These are phyloP conservation scores for Schwanniomyces polymorphus DNA, from an alignment of 805 yeast genomes.

Conservation along the genomic window DNA sequence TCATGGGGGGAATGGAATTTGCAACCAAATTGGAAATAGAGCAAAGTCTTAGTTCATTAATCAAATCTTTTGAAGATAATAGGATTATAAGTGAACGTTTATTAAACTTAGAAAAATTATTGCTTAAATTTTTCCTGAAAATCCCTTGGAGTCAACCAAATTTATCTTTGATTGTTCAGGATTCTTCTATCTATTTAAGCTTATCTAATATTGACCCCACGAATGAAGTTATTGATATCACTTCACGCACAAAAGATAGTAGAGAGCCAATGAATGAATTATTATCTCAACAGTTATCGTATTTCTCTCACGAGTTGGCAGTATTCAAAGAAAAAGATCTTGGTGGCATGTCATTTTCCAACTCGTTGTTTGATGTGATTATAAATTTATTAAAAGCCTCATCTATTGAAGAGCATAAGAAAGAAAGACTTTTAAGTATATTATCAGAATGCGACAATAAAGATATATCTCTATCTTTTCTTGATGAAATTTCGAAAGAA, in stretches of 20 bases:
- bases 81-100: conserved; percentile 2
- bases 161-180: conserved; percentile 6
- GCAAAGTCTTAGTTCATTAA: conserved; percentile 10
- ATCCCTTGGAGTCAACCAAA: conserved; percentile 7
- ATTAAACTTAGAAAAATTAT: background rate
- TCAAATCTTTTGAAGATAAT: conserved; percentile 3
- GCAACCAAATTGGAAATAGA: conserved; percentile 11
- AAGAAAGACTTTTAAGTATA: background rate
- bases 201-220: background rate
- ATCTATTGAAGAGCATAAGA: conserved; percentile 1
- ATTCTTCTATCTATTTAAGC: background rate
- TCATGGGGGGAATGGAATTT: conserved; percentile 8
- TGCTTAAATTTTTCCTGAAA: conserved; percentile 1
- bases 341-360: background rate
- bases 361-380: conserved; percentile 1
- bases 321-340: conserved; percentile 3
- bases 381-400: background rate
- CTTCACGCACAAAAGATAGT: background rate
- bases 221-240: background rate
- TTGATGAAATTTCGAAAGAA: conserved; percentile 2
- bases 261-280: background rate
- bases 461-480: background rate
- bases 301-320: conserved; percentile 1
- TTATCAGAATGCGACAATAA: background rate
- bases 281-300: background rate